A percentile compares a stretch with the other conserved stretches of the same genome.
These are phyloP conservation scores for Daldinia grandis DNA, from an alignment of 495 filamentous ascomycete genomes.

Conservation along the genomic window DNA sequence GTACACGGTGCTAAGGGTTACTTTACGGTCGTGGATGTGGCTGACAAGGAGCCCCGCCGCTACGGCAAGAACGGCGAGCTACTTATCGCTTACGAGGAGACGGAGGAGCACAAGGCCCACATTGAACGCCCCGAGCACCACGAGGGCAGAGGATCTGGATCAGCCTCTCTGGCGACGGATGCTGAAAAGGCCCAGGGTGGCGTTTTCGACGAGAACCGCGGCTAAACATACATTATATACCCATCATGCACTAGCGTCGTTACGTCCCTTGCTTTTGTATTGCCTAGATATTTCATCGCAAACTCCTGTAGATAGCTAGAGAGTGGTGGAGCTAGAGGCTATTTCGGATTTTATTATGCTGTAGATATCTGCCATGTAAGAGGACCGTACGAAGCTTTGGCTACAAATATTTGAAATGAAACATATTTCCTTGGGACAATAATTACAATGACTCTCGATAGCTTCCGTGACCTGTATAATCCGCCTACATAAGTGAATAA, in stretches of 20 bases:
- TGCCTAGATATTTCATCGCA: not conserved
- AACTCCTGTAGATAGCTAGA: not conserved
- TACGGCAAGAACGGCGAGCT: constrained; percentile 77
- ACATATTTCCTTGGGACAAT: not conserved
- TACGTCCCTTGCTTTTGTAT: not conserved
- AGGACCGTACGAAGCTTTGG: not conserved
- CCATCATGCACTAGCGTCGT: not conserved
- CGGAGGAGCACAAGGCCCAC: constrained; percentile 47
- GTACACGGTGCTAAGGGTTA: constrained; percentile 54
- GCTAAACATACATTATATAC: not conserved
- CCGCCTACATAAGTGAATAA: not conserved
- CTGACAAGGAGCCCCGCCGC: constrained; percentile 67
- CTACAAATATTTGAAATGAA: not conserved
- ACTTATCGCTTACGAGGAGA: constrained; percentile 66
- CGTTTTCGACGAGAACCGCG: constrained; percentile 22
- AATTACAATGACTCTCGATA: not conserved
- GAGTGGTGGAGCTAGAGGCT: not conserved
- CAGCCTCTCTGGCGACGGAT: constrained; percentile 18
- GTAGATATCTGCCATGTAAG: not conserved
- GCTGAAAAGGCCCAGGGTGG: constrained; percentile 37
- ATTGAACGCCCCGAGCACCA: constrained; percentile 14
- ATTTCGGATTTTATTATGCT: not conserved
- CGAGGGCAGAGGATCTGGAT: constrained; percentile 21
- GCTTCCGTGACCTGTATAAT: not conserved
- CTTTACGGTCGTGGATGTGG: constrained; percentile 68